Conservation (phyloP, 208 protist species). For the Acanthamoeba castellanii region DNA sequence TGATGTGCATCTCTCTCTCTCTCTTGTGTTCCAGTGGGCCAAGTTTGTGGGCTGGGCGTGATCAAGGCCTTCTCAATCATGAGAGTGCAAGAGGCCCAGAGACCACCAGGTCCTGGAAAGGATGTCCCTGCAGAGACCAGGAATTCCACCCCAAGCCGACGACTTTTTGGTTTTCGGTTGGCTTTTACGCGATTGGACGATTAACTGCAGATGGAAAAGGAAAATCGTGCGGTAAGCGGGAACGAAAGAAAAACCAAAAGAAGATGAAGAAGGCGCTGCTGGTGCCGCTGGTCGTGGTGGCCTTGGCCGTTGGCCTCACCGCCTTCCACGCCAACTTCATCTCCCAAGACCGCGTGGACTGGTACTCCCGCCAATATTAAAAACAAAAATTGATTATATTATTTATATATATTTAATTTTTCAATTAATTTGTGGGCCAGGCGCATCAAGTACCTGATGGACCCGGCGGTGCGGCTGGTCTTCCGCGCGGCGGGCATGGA, state of each 20-base stretch:
- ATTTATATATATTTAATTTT: not conserved
- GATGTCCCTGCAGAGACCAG: too few species aligned
- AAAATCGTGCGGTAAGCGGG: too few species aligned
- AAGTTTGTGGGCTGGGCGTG: too few species aligned
- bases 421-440: not conserved
- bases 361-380: not conserved
- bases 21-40: too few species aligned
- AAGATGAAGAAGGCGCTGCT: conserved; percentile 3
- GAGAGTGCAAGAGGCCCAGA: too few species aligned
- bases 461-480: not conserved
- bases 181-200: too few species aligned
- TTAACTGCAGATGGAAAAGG: too few species aligned
- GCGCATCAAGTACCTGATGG: conserved; percentile 21
- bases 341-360: conserved; percentile 30
- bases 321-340: conserved; percentile 55
- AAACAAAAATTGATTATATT: not conserved
- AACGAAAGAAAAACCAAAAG: not conserved
- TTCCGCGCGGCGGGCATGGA: not conserved
- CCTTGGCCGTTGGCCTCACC: not conserved
- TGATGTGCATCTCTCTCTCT: too few species aligned
- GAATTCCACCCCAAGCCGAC: too few species aligned
- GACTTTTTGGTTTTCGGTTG: too few species aligned
- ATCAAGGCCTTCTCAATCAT: too few species aligned
- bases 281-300: not conserved
- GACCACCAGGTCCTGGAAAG: too few species aligned